These are phyloP conservation scores for Phytophthora cactorum DNA, from an alignment of 352 stramenopile species.

Conservation along the genomic window DNA sequence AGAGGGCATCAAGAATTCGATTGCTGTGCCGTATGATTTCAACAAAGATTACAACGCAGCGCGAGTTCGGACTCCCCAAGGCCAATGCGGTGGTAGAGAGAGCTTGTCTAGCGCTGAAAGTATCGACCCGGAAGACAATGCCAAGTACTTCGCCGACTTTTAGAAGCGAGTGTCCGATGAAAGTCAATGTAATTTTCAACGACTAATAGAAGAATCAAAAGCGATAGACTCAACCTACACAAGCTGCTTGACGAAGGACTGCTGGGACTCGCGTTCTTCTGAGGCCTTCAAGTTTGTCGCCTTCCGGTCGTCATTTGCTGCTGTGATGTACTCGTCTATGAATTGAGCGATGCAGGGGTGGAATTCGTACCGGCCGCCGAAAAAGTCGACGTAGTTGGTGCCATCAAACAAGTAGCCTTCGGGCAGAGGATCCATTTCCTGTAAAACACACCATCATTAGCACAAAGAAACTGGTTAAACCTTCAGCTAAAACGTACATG, in stretches of 20 bases:
- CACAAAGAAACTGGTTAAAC: not conserved
- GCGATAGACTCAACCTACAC: slow-evolving; percentile 2
- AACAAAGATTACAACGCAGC: slow-evolving; percentile 39
- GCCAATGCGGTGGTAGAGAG: slow-evolving; percentile 1
- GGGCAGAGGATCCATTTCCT: slow-evolving; percentile 73
- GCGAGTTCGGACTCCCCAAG: not conserved
- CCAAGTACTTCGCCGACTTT: slow-evolving; percentile 76
- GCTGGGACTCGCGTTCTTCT: slow-evolving; percentile 55
- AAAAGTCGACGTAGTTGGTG: slow-evolving; percentile 77
- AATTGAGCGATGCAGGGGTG: slow-evolving; percentile 74
- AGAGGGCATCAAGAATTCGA: not conserved
- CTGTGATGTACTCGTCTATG: slow-evolving; percentile 62
- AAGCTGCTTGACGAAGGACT: slow-evolving; percentile 45
- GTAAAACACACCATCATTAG: not conserved
- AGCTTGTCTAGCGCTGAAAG: slow-evolving; percentile 72
- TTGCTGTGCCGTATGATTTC: slow-evolving; percentile 42
- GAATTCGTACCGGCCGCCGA: slow-evolving; percentile 75
- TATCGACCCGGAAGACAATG: slow-evolving; percentile 72
- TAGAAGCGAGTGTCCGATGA: slow-evolving; percentile 25
- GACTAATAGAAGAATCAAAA: not conserved
- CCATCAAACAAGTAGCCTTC: slow-evolving; percentile 79
- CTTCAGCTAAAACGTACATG: slow-evolving; percentile 50
- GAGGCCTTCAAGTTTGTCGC: slow-evolving; percentile 56
- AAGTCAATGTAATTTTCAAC: not conserved
- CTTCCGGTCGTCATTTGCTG: slow-evolving; percentile 48